Percentiles rank a stretch among this genome's conserved stretches.
Conservation (phyloP, 2,329 filamentous ascomycete species). For the Malbranchea cinnamomea region DNA sequence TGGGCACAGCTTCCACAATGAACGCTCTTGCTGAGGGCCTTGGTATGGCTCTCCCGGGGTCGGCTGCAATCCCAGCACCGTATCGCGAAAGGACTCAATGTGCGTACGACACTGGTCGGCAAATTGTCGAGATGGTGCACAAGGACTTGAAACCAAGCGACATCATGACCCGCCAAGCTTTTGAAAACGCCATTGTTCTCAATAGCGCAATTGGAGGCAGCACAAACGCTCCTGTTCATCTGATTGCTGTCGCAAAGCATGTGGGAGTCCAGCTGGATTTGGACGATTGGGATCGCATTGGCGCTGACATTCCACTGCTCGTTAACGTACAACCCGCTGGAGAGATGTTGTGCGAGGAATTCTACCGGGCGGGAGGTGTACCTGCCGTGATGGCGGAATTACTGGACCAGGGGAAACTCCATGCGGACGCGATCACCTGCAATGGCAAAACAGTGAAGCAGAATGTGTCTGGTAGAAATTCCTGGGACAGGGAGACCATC, state of each 20-base stretch:
- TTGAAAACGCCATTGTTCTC: conserved; percentile 41
- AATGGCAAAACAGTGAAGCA: conserved; percentile 33
- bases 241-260: conserved; percentile 40
- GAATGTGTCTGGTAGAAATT: conserved; percentile 30
- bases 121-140: conserved; percentile 37
- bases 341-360: conserved; percentile 39
- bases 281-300: conserved; percentile 40
- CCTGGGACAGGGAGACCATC: conserved; percentile 38
- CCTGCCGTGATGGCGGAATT: conserved; percentile 40
- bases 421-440: conserved; percentile 29
- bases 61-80: conserved; percentile 36
- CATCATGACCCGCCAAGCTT: conserved; percentile 40
- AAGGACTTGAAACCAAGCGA: conserved; percentile 37
- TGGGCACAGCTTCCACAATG: no score
- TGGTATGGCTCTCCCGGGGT: conserved; percentile 38
- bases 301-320: conserved; percentile 36
- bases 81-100: conserved; percentile 35
- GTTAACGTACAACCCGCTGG: conserved; percentile 42
- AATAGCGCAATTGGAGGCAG: conserved; percentile 43
- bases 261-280: conserved; percentile 36
- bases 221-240: conserved; percentile 42
- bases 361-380: conserved; percentile 38
- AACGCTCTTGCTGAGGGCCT: no score
- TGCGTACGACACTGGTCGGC: conserved; percentile 34
- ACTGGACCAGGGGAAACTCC: conserved; percentile 33